Base-by-base conservation (phyloP, 2,329 filamentous ascomycete genomes). In the Pseudogymnoascus sp. region DNA sequence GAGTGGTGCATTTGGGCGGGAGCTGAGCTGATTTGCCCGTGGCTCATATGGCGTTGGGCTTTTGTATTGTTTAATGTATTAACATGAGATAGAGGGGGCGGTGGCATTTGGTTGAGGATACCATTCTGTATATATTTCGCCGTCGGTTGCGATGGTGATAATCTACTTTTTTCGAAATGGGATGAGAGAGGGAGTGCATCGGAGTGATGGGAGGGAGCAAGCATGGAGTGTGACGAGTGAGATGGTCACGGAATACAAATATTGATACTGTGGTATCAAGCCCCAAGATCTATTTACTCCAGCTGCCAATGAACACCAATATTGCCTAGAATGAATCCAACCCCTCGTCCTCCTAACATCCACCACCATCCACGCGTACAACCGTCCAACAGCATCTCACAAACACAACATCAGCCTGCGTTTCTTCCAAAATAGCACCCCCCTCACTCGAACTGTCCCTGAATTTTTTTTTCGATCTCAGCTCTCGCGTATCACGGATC, bases 11-110 rank as follows among this genome's bases (percentile, higher is more conserved):
- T 51, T 43, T 51, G 8, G 28, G 45, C n/a, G 4, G 45, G 45
- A n/a, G 41, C n/a, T 48, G 45, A 21, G 4, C 28, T 28, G 28
- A 28, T 11, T 31, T 51, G 45, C 14, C 14, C 23, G 10, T 6
- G 6, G 11, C 16, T 23, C 7, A 28, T 51, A 51, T 23, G 45
- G 45, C 45, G 45, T 51, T 28, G 14, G 45, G 23, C 45, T 48
- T 51, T 41, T 51, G 45, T 51, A 51, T 51, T 51, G 23, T 51
- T 51, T 51, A 51, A 51, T 51, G 45, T 51, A 51, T 48, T 51
- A 51, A 51, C 45, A 51, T 16, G 45, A 51, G 45, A 51, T 51
- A 51, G 45, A 28, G 45, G 13, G 23, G 45, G n/a, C 10, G 3
- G 5, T n/a, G 4, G 23, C 14, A 16, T 51, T 28, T 16, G 45